Base-by-base conservation (phyloP, 2,329 filamentous ascomycete species). In the Ascochyta lentis region DNA sequence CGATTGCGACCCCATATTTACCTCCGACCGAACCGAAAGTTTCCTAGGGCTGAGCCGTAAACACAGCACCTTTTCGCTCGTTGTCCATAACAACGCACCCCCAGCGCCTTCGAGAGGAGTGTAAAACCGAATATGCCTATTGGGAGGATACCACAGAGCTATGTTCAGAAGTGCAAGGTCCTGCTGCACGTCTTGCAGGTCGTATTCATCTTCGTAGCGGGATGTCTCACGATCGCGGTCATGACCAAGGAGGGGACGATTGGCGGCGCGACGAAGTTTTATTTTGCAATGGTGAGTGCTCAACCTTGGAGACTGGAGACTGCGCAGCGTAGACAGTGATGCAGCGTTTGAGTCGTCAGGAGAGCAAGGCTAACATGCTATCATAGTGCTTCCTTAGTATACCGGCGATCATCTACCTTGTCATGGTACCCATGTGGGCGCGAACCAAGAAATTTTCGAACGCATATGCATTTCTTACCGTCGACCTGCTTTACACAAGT, bases 401-500 rank as follows among this genome's bases (percentile, higher is more conserved):
- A 38, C 84, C 84, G 12, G 82, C 81, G 26, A 75, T 87, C 33
- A 77, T 86, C 54, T 88, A 87, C 69, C 81, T 86, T 50, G 78
- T 81, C 41, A 84, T 84, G 69, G 82, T 85, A 4, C 85, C 85
- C 5, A 83, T 85, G 76, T 87, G 84, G 81, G 80, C 80, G 23
- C 82, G 85, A 59, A 81, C 84, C 24, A 78, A 79, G 61, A 79
- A 80, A 47, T 85, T 87, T 65, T 82, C 83, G 53, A 86, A 86
- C 63, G 81, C 83, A 34, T 86, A 86, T 66, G 84, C 83, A 48
- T 86, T 86, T 66, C 81, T 83, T 8, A 74, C 77, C 2, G 69
- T 87, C 53, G 85, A 88, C 63, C 70, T 78, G 13, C 64, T 86
- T 23, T 85, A 65, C 49, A 64, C 69, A 63, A 68, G 53, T 56